phyloP scores from a whole-genome alignment of 2,329 filamentous ascomycete genomes.

The Coniochaeta ligniaria region DNA sequence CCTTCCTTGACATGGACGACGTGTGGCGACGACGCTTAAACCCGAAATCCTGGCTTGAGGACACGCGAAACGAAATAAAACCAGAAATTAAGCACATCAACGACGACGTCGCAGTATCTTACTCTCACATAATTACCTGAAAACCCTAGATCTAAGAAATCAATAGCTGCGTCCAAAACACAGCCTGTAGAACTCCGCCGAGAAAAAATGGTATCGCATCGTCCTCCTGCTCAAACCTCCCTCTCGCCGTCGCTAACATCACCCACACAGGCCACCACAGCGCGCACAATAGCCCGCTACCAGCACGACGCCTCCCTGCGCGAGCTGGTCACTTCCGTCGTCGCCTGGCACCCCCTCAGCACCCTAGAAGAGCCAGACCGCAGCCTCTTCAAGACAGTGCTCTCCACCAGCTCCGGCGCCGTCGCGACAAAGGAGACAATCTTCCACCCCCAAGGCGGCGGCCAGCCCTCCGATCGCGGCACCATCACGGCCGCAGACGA shows the following conservation, averaged over 20 bases:
- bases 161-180: neutral
- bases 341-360: conserved; percentile 39
- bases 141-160: too few relatives aligned
- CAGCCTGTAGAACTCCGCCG: neutral
- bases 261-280: conserved; percentile 3
- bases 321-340: conserved; percentile 33
- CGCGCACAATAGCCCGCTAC: conserved; percentile 34
- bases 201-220: neutral
- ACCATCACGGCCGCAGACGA: conserved; percentile 32
- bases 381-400: conserved; percentile 54
- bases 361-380: conserved; percentile 43
- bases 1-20: neutral
- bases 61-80: neutral
- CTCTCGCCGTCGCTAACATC: neutral
- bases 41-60: neutral
- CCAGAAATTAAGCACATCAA: neutral
- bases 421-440: conserved; percentile 59
- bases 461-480: conserved; percentile 64
- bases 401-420: neutral
- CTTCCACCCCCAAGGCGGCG: conserved; percentile 69
- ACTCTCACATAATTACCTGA: too few relatives aligned
- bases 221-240: too few relatives aligned
- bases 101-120: neutral
- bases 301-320: conserved; percentile 35
- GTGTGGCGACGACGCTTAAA: neutral